Evolutionary conservation across 106 monocot genomes (phyloP), one percentile per base, ranked within the genome.

Genomic region (Acorus gramineus): DNA sequence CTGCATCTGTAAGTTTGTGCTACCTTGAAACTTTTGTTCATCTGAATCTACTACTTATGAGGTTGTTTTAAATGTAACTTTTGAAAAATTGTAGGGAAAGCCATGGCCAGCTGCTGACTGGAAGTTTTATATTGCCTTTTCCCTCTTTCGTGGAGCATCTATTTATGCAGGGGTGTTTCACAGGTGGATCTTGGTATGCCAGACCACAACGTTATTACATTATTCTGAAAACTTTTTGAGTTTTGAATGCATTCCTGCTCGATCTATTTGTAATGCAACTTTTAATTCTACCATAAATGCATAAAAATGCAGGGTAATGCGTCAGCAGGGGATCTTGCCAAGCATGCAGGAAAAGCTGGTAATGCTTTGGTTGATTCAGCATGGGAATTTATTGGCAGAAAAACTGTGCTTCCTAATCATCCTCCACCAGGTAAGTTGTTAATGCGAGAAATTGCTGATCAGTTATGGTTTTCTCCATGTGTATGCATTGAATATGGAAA

Each of bases 41-140:
- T 44, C 14, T 11, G 3, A 11, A 13, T 72, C 45, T 46, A 6
- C 71, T 7, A 14, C 12, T 3, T 4, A 42, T 60, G 3, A 8
- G 46, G 3, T 13, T 52, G 8, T 44, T 66, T 66, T 6, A 3
- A 9, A 42, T 7, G 52, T 3, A 57, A 57, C 8, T 49, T 14
- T 28, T 8, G 14, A 7, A 13, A 50, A 44, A 3, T 50, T 50
- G 28, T 64, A 98, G 98, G 79, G 79, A 66, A 85, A 66, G 66
- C 85, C 91, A 66, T 98, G 98, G 98, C 98, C 98, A 54, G 83
- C 51, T 64, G 68, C 69, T 64, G 73, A 86, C 45, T 98, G 98
- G 98, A 98, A 91, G 68, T 98, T 92, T 66, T 92, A 86, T 76
- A n/a, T 98, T 68, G 85, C 92, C n/a, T 89, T 98, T 68, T 98